Conservation (phyloP, 352 stramenopile species). For the Pythium rishiriense region DNA sequence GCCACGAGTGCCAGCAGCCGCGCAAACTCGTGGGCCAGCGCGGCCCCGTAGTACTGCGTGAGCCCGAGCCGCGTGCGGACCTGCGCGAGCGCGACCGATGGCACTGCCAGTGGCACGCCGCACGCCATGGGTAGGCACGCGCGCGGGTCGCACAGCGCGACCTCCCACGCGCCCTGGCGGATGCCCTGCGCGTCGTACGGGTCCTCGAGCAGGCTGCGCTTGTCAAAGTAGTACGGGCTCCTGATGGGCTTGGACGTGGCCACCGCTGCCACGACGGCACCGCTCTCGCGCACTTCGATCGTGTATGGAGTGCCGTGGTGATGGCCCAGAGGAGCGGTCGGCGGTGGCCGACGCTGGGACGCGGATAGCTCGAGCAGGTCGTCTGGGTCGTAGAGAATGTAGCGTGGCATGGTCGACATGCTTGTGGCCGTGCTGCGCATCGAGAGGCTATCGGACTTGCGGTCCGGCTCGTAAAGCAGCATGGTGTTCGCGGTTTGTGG, state of each 20-base stretch:
- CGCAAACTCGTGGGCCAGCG: neutral
- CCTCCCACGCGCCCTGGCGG: slow-evolving; percentile 13
- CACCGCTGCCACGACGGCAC: slow-evolving; percentile 1
- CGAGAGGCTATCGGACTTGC: slow-evolving; percentile 4
- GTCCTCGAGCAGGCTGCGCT: slow-evolving; percentile 18
- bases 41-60: slow-evolving; percentile 6
- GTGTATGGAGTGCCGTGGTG: neutral
- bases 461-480: slow-evolving; percentile 6
- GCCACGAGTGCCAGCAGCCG: neutral
- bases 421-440: neutral
- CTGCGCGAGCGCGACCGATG: slow-evolving; percentile 14
- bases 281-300: slow-evolving; percentile 2
- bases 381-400: neutral
- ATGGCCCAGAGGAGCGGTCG: neutral
- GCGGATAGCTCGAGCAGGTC: neutral
- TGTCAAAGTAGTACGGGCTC: slow-evolving; percentile 8
- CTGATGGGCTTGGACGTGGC: neutral
- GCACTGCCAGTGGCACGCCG: neutral
- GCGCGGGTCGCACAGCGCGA: slow-evolving; percentile 1
- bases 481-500: neutral
- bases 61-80: slow-evolving; percentile 21
- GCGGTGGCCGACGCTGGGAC: neutral
- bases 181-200: slow-evolving; percentile 14
- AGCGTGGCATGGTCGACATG: neutral
- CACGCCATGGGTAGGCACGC: slow-evolving; percentile 16